Evolutionary conservation across 805 yeast genomes (phyloP).

Genomic region (Kluyveromyces starmeri): DNA sequence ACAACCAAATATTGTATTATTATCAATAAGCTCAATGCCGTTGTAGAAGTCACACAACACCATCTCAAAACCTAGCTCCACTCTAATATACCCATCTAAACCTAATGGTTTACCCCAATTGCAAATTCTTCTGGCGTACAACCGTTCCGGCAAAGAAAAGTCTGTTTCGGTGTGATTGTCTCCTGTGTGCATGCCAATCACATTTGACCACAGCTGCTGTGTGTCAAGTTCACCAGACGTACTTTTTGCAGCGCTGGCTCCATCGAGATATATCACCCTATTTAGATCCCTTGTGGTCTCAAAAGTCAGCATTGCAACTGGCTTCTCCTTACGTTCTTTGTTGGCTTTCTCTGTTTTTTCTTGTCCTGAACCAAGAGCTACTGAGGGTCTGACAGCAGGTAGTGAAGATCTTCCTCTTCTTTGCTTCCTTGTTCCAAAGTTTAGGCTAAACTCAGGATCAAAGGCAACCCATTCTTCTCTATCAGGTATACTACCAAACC

Average conservation of each 20-base stretch:
- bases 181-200: conserved; percentile 12
- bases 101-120: conserved; percentile 45
- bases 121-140: conserved; percentile 44
- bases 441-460: conserved; percentile 53
- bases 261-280: conserved; percentile 47
- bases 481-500: conserved; percentile 35
- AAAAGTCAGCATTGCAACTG: conserved; percentile 33
- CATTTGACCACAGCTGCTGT: conserved; percentile 36
- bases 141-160: conserved; percentile 34
- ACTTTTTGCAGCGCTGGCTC: conserved; percentile 60
- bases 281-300: conserved; percentile 39
- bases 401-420: conserved; percentile 17
- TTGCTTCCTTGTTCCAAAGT: conserved; percentile 31
- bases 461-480: conserved; percentile 56
- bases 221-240: conserved; percentile 55
- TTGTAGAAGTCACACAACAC: conserved; percentile 49
- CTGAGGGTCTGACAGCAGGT: conserved; percentile 4
- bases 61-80: conserved; percentile 56
- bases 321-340: neutral
- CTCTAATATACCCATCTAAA: conserved; percentile 48
- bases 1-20: conserved; percentile 32
- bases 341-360: neutral
- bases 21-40: conserved; percentile 39
- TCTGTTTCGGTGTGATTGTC: conserved; percentile 12
- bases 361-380: conserved; percentile 9